Evolutionary conservation across 352 stramenopile species (phyloP).

Genomic region (Pythium aristosporum): DNA sequence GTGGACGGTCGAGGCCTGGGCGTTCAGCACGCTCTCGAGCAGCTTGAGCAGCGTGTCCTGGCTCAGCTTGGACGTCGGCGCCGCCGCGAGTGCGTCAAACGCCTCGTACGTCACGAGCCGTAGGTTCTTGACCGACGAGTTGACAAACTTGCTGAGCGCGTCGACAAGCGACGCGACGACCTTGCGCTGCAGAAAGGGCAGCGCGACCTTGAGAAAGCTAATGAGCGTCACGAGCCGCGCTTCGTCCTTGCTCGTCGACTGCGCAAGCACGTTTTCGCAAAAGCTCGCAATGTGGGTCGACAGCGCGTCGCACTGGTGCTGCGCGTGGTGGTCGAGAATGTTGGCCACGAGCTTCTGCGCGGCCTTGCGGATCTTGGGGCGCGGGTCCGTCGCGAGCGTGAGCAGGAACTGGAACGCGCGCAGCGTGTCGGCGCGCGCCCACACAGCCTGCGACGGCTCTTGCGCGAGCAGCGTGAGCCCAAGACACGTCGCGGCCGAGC

Average conservation of each 20-base stretch:
- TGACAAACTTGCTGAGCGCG: slow-evolving; percentile 67
- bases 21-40: slow-evolving; percentile 57
- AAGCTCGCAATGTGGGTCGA: slow-evolving; percentile 89
- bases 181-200: slow-evolving; percentile 80
- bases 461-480: slow-evolving; percentile 65
- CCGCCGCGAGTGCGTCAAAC: slow-evolving; percentile 56
- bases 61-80: slow-evolving; percentile 56
- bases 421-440: slow-evolving; percentile 67
- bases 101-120: slow-evolving; percentile 77
- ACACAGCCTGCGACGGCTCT: slow-evolving; percentile 60
- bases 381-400: slow-evolving; percentile 69
- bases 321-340: slow-evolving; percentile 68
- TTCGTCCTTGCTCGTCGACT: slow-evolving; percentile 67
- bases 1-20: slow-evolving; percentile 58
- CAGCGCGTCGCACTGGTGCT: slow-evolving; percentile 70
- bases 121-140: slow-evolving; percentile 75
- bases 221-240: slow-evolving; percentile 75
- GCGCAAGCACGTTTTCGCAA: slow-evolving; percentile 75
- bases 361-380: slow-evolving; percentile 83
- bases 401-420: slow-evolving; percentile 80
- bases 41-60: slow-evolving; percentile 68
- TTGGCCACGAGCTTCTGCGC: slow-evolving; percentile 74
- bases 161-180: slow-evolving; percentile 78
- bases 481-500: slow-evolving; percentile 65
- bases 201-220: slow-evolving; percentile 72